Evolutionary conservation across 192 early-diverging fungal species (phyloP), one percentile per base, ranked within the genome.

Genomic region (Linderina pennispora): DNA sequence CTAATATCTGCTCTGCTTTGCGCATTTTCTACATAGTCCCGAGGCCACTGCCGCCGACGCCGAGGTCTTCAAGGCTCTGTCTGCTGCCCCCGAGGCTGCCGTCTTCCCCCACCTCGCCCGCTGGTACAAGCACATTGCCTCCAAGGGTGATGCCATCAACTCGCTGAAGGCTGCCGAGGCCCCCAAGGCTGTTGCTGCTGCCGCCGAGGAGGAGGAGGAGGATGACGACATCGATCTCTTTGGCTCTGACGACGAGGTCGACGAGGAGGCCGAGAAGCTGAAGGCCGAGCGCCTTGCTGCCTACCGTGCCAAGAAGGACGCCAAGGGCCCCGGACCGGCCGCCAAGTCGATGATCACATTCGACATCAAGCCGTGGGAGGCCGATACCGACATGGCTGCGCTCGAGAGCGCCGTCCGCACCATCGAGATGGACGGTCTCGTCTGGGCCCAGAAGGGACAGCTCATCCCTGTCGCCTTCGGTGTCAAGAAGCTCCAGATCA

Each of bases 281-380:
- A 92, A 89, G 80, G 83, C 77, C 37, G 71, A 92, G 76, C 83
- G 91, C 69, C 71, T 97, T 48, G 89, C 79, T 34, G 94, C 87
- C 62, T 97, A 97, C 81, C 65, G 78, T 50, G 85, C 77, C 53
- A 92, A 89, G 81, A 95, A 97, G 86, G 77, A 64, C 7, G 84
- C 85, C 48, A 81, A 80, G 76, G 84, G 81, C 78, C 90, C 91
- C 46, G 84, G 83, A 68, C 73, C 80, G 43, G 79, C 80, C 55
- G 92, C 91, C 75, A 97, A 95, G 83, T 91, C 92, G 57, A 80
- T 87, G 75, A 72, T 94, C 61, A 81, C 84, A 63, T 81, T 93
- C 25, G 94, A 95, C 53, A 83, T 97, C 64, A 95, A 97, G 87
- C 91, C 92, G 43, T 97, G 94, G 94, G 94, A 95, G 72, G 90